phyloP scores from a whole-genome alignment of 1,284 basidiomycete species.

The Apiotrichum siamense region DNA sequence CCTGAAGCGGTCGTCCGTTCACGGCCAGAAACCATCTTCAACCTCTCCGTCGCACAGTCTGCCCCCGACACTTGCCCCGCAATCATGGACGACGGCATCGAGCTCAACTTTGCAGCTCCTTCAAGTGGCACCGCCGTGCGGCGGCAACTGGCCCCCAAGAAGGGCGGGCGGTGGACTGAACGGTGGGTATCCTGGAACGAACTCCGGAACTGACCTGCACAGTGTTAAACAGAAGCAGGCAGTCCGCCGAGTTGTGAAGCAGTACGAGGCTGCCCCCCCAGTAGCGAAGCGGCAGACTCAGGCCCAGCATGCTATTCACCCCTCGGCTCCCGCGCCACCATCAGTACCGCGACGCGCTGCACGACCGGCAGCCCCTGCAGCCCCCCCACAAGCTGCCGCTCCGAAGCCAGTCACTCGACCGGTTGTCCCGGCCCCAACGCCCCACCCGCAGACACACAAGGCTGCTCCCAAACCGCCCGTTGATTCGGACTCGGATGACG shows the following conservation, averaged over 20 bases:
- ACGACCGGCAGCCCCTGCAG: background rate
- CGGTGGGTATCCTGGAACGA: conserved; percentile 51
- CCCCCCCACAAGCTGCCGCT: background rate
- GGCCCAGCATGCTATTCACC: background rate
- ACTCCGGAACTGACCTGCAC: background rate
- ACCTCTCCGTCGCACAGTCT: too few relatives aligned
- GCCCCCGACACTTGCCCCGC: background rate
- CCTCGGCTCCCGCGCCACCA: background rate
- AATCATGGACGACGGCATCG: conserved; percentile 45
- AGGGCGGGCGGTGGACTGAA: conserved; percentile 78
- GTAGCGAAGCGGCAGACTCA: background rate
- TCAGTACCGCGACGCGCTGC: background rate
- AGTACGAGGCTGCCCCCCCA: conserved; percentile 6
- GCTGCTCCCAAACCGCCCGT: conserved; percentile 4
- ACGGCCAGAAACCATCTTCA: too few relatives aligned
- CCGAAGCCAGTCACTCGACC: background rate
- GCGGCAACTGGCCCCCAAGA: conserved; percentile 46
- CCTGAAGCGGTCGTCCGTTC: too few relatives aligned
- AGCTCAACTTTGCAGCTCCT: conserved; percentile 45
- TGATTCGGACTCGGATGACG: conserved; percentile 2
- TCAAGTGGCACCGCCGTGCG: conserved; percentile 10
- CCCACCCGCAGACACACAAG: conserved; percentile 3
- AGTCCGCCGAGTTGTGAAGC: conserved; percentile 18
- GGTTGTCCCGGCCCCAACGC: background rate
- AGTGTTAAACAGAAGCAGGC: conserved; percentile 45